Conservation (phyloP, 257 asterid genomes). For the Solanum virginianum region DNA sequence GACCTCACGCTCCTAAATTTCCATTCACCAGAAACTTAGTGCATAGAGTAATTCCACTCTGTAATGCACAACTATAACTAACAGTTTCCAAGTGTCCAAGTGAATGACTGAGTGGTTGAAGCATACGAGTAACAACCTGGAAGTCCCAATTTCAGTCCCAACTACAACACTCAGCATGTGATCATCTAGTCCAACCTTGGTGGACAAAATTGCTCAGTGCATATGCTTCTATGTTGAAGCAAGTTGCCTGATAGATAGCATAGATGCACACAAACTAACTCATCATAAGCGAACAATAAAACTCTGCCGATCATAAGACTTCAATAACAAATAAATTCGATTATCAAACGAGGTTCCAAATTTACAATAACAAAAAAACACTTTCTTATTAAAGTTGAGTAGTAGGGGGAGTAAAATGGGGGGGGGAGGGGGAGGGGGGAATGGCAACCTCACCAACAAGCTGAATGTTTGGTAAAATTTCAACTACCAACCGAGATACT, state of each 20-base stretch:
- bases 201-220: background rate
- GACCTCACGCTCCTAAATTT: background rate
- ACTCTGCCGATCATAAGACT: background rate
- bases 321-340: background rate
- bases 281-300: background rate
- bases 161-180: background rate
- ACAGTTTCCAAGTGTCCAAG: background rate
- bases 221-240: background rate
- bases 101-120: background rate
- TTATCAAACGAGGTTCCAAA: background rate
- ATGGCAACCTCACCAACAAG: no score
- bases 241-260: background rate
- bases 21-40: background rate
- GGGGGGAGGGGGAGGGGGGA: background rate
- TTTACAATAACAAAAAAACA: background rate
- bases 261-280: background rate
- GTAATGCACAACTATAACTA: background rate
- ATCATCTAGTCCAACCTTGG: background rate
- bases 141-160: background rate
- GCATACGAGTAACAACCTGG: background rate
- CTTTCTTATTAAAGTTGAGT: background rate
- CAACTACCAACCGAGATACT: background rate
- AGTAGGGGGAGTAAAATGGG: background rate
- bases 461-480: no score
- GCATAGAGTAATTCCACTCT: background rate